Percentiles rank a stretch among this genome's conserved stretches.
phyloP scores from a whole-genome alignment of 768 basidiomycete species.

The Boletus vinaceobasis region DNA sequence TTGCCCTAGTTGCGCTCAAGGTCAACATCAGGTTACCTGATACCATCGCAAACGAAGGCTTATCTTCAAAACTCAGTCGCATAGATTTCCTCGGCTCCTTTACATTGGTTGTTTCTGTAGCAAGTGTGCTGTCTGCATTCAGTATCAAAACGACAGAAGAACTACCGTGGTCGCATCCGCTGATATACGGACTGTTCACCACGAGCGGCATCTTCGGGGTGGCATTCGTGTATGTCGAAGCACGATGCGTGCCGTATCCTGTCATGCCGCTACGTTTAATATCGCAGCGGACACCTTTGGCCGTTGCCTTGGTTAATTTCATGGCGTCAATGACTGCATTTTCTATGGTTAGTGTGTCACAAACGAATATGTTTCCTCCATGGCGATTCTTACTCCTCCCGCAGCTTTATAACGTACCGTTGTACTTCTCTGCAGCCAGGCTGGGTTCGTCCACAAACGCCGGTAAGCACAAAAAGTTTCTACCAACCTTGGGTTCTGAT shows the following conservation, averaged over 20 bases:
- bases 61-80: conserved; percentile 64
- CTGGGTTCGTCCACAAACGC: conserved; percentile 64
- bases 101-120: conserved; percentile 70
- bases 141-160: conserved; percentile 78
- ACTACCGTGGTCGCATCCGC: conserved; percentile 69
- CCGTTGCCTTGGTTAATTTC: conserved; percentile 77
- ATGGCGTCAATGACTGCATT: conserved; percentile 75
- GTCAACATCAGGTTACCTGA: conserved; percentile 76
- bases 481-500: conserved; percentile 7
- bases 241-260: conserved; percentile 73
- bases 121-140: conserved; percentile 71
- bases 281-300: conserved; percentile 73
- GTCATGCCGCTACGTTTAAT: conserved; percentile 87
- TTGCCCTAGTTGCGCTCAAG: conserved; percentile 67
- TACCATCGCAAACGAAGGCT: conserved; percentile 55
- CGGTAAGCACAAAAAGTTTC: conserved; percentile 43
- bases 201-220: conserved; percentile 51
- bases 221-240: conserved; percentile 77
- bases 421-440: conserved; percentile 86
- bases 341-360: conserved; percentile 55
- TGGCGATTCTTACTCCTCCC: conserved; percentile 6
- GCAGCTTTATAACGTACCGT: conserved; percentile 80
- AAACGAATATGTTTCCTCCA: background rate
- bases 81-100: conserved; percentile 85
- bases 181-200: conserved; percentile 64